Base-by-base conservation (phyloP, 352 stramenopile genomes). In the Pythium volutum region DNA sequence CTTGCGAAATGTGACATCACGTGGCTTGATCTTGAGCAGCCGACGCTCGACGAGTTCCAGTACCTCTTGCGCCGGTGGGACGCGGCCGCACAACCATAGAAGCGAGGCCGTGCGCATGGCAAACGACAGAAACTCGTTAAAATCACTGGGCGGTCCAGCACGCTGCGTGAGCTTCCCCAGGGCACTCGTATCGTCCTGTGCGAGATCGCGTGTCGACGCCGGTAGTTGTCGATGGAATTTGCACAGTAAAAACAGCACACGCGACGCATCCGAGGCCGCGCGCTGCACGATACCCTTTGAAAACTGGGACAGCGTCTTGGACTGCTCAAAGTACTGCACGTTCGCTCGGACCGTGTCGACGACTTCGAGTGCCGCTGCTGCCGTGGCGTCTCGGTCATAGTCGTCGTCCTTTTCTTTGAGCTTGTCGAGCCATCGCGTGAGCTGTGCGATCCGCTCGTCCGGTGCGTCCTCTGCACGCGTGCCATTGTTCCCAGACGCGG, bases 181-280 rank as follows among this genome's bases (percentile, higher is more conserved):
- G 22, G 43, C 9, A 8, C 8, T 50, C 3, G 9, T 34, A 23
- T 50, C 10, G 11, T 25, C 20, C 2, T 7, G 3, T 10, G 29
- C 29, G 22, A 50, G 22, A 11, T 50, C 43, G 22, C 43, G 43
- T 10, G 43, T 50, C 43, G 23, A 25, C 43, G 43, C 43, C 5
- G 52, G 36, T 12, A 49, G 23, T n/a, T 49, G 52, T 15, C 52
- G 36, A 23, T 59, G 25, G 25, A 59, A 59, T 22, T 59, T 59
- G 22, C 18, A 49, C 22, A 59, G 36, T 1, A 34, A 8, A 18
- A 49, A 47, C 2, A 59, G 15, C 3, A 38, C 34, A 10, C 38
- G 26, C 2, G 36, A 50, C n/a, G 36, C 52, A 20, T 59, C 52
- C 1, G 38, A 25, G 14, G 52, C 52, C 12, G 49, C 52, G 7